Conservation (phyloP, 495 filamentous ascomycete genomes). For the Lentithecium fluviatile region DNA sequence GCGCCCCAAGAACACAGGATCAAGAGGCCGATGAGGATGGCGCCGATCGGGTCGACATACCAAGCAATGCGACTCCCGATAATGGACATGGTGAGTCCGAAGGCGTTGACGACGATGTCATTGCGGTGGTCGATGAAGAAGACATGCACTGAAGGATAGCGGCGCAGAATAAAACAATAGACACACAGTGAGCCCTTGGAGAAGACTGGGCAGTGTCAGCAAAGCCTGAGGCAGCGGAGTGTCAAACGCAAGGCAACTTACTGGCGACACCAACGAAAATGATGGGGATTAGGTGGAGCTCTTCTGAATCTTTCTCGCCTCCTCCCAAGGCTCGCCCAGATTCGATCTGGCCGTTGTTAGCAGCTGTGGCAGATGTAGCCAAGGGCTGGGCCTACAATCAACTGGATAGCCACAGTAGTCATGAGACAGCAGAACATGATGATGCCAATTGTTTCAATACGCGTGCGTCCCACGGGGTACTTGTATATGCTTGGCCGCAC, state of each 20-base stretch:
- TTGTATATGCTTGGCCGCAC: constrained; percentile 56
- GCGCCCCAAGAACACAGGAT: constrained; percentile 57
- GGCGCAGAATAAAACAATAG: constrained; percentile 53
- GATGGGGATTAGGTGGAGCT: constrained; percentile 53
- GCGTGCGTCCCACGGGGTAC: constrained; percentile 56
- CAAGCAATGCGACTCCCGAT: constrained; percentile 54
- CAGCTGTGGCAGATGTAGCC: constrained; percentile 9
- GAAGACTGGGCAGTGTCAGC: constrained; percentile 43
- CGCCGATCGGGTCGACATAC: constrained; percentile 57
- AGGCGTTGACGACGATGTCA: constrained; percentile 56
- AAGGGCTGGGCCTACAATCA: constrained; percentile 39
- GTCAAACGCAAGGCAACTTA: constrained; percentile 28
- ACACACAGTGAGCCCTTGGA: constrained; percentile 49
- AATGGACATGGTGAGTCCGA: constrained; percentile 56
- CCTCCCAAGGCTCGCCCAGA: constrained; percentile 49
- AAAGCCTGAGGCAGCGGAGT: not conserved
- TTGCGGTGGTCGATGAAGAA: constrained; percentile 59
- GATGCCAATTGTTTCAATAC: constrained; percentile 58
- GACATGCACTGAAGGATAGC: constrained; percentile 54
- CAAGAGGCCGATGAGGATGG: constrained; percentile 54
- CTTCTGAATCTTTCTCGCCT: constrained; percentile 43
- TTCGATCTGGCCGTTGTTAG: constrained; percentile 43
- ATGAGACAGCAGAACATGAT: constrained; percentile 60
- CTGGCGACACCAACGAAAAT: constrained; percentile 54
- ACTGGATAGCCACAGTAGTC: constrained; percentile 56